A percentile compares a stretch with the other conserved stretches of the same genome.
Conservation (phyloP, 306 rosid genomes). For the Gynostemma pentaphyllum region DNA sequence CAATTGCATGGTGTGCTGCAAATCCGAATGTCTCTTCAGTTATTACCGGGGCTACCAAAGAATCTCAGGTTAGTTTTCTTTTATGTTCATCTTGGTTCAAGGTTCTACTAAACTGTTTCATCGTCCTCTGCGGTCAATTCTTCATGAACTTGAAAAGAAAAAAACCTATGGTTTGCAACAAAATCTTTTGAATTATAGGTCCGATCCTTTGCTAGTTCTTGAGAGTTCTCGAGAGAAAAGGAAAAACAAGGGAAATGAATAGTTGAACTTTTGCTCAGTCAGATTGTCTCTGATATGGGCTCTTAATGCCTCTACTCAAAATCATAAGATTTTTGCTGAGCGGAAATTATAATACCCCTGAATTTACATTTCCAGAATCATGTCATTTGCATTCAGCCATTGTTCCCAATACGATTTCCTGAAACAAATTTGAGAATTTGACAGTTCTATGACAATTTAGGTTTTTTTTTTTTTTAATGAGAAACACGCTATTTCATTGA, state of each 20-base stretch:
- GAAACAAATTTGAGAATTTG: background rate
- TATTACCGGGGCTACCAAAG: conserved; percentile 92
- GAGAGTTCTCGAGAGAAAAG: background rate
- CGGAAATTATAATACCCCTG: background rate
- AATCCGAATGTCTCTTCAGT: conserved; percentile 95
- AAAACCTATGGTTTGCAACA: too few species aligned
- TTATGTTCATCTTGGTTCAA: background rate
- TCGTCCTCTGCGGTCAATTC: background rate
- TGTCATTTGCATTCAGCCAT: background rate
- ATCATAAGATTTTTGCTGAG: too few species aligned
- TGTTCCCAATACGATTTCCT: background rate
- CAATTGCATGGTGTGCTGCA: conserved; percentile 95
- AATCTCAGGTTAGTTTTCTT: conserved; percentile 85
- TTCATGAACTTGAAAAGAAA: too few species aligned
- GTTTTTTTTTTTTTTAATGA: too few species aligned
- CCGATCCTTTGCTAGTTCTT: background rate
- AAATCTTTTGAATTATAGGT: background rate
- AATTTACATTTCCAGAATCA: background rate
- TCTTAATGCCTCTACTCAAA: background rate
- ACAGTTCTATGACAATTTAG: background rate
- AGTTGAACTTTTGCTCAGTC: background rate
- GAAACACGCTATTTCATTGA: too few species aligned
- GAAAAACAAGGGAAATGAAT: too few species aligned
- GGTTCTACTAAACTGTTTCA: too few species aligned
- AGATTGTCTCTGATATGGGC: background rate